Evolutionary conservation across 2,329 filamentous ascomycete species (phyloP).

Genomic region (Biscogniauxia sp.): DNA sequence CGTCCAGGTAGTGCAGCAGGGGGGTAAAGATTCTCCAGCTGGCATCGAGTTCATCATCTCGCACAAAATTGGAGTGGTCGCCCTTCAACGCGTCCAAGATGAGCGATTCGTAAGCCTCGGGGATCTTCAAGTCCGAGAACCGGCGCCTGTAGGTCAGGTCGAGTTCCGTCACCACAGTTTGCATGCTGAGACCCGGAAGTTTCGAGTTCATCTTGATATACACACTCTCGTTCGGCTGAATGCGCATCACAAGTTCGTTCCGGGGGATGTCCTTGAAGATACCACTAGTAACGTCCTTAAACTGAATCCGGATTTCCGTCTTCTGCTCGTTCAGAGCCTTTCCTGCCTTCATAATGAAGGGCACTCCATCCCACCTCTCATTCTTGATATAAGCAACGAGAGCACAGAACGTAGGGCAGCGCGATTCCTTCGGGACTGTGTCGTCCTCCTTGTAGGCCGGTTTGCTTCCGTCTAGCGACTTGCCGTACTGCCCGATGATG

Average conservation of each 20-base stretch:
- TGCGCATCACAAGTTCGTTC: conserved; percentile 98
- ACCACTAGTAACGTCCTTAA: conserved; percentile 98
- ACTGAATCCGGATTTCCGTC: conserved; percentile 98
- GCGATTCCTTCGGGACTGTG: conserved; percentile 93
- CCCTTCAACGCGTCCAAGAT: conserved; percentile 98
- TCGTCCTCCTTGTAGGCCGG: conserved; percentile 98
- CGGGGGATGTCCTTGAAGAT: conserved; percentile 99
- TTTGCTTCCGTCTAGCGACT: conserved; percentile 93
- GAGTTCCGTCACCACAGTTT: conserved; percentile 97
- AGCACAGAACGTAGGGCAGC: conserved; percentile 97
- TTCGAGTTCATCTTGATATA: conserved; percentile 99
- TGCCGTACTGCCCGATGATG: conserved; percentile 98
- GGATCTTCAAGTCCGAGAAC: conserved; percentile 99
- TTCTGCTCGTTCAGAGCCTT: conserved; percentile 99
- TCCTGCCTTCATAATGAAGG: conserved; percentile 98
- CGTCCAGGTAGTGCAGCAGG: conserved; percentile 94
- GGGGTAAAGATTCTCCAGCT: conserved; percentile 99
- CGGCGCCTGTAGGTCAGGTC: conserved; percentile 96
- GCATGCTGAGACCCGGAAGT: conserved; percentile 96
- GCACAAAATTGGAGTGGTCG: conserved; percentile 98
- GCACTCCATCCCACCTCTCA: conserved; percentile 97
- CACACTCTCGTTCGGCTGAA: conserved; percentile 98
- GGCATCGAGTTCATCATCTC: conserved; percentile 93
- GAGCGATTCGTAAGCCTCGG: conserved; percentile 96
- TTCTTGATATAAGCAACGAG: conserved; percentile 99